These are phyloP conservation scores for Globisporangium yorkense DNA, from an alignment of 352 stramenopile species.

Conservation along the genomic window DNA sequence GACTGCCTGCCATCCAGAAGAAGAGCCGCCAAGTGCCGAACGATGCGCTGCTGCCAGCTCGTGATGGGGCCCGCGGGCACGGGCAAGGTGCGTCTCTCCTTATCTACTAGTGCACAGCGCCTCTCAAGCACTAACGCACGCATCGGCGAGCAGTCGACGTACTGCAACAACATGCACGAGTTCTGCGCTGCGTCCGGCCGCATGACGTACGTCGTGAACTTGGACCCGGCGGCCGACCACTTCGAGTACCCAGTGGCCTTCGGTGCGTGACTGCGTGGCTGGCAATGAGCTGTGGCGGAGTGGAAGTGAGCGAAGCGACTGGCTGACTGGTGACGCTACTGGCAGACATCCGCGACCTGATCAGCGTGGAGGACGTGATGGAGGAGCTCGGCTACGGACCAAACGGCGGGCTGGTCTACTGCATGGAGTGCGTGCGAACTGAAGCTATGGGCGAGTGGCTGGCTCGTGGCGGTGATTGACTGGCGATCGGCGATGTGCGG, in stretches of 20 bases:
- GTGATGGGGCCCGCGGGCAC: slow-evolving; percentile 90
- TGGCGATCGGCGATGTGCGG: background rate
- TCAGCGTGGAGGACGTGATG: slow-evolving; percentile 97
- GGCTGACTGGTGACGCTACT: slow-evolving; percentile 3
- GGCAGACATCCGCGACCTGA: slow-evolving; percentile 92
- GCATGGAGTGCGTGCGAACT: slow-evolving; percentile 93
- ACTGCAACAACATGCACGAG: slow-evolving; percentile 93
- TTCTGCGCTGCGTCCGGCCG: slow-evolving; percentile 80
- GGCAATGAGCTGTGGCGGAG: slow-evolving; percentile 10
- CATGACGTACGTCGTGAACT: slow-evolving; percentile 94
- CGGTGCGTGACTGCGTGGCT: slow-evolving; percentile 30
- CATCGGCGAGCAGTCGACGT: slow-evolving; percentile 67
- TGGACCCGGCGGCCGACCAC: slow-evolving; percentile 93
- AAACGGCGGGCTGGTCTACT: slow-evolving; percentile 98
- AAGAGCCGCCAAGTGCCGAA: background rate
- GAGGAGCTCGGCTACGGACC: slow-evolving; percentile 95
- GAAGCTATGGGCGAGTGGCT: background rate
- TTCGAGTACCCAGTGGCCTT: slow-evolving; percentile 88
- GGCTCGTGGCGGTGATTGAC: background rate
- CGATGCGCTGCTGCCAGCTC: slow-evolving; percentile 87
- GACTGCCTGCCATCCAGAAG: background rate
- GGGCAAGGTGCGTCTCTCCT: slow-evolving; percentile 60
- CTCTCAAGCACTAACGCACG: background rate
- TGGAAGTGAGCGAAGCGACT: background rate
- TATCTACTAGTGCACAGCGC: background rate